Evolutionary conservation across 441 rosid species (phyloP).

Genomic region (Erysimum cheiri): DNA sequence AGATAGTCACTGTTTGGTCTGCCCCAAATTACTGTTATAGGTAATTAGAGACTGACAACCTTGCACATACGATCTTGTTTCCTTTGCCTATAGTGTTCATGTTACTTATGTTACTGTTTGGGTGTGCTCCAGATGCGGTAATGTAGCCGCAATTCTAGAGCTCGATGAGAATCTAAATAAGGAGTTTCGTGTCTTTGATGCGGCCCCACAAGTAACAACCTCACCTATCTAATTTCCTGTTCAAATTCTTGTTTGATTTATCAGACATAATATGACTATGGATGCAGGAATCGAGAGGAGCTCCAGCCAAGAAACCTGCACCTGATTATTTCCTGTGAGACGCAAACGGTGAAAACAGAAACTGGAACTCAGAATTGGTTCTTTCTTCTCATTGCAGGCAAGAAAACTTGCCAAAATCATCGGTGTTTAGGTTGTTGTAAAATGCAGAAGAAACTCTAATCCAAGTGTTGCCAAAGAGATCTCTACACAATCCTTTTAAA

Average conservation of each 20-base stretch:
- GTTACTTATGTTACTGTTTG: slow-evolving; percentile 16
- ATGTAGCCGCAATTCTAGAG: slow-evolving; percentile 84
- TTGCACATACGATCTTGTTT: not conserved
- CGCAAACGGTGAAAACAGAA: not conserved
- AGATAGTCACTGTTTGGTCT: slow-evolving; percentile 95
- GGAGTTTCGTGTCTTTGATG: slow-evolving; percentile 74
- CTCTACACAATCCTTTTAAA: not conserved
- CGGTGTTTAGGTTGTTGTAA: slow-evolving; percentile 17
- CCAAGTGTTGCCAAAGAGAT: not conserved
- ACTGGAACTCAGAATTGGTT: slow-evolving; percentile 6
- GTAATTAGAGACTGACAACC: slow-evolving; percentile 44
- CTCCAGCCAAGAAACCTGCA: slow-evolving; percentile 78
- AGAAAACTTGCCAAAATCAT: slow-evolving; percentile 1
- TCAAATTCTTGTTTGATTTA: not conserved
- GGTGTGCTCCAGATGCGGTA: slow-evolving; percentile 72
- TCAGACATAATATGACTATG: not conserved
- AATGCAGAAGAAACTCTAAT: slow-evolving; percentile 21
- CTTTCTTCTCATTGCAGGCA: slow-evolving; percentile 13
- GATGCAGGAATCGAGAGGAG: slow-evolving; percentile 80
- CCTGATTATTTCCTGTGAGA: slow-evolving; percentile 87
- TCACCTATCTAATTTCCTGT: slow-evolving; percentile 4
- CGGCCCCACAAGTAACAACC: slow-evolving; percentile 73
- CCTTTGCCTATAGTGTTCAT: slow-evolving; percentile 3
- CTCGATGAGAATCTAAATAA: slow-evolving; percentile 81
- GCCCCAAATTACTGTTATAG: slow-evolving; percentile 98